Evolutionary conservation across 192 early-diverging fungal species (phyloP), one percentile per base, ranked within the genome.

Genomic region (Martensiomyces pterosporus): DNA sequence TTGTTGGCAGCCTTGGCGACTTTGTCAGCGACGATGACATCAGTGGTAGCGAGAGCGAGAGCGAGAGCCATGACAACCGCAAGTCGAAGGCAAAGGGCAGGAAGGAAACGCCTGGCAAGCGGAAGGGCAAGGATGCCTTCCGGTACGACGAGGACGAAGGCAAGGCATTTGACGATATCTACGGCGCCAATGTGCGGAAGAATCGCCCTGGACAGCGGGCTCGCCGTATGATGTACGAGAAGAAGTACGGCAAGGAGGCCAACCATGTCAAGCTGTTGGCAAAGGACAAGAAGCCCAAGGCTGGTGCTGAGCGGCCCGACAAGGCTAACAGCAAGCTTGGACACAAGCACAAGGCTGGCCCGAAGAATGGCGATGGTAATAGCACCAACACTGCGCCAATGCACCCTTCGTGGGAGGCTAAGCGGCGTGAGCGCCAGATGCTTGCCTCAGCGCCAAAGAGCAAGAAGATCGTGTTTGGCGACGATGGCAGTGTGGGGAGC

Each of bases 201-300:
- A 81, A 81, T 39, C 75, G 80, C 7, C 70, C 75, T 32, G 80
- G 80, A 6, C 80, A 81, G 57, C 59, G 72, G n/a, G 76, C 68
- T 33, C 60, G 77, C 33, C 64, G 71, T 21, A 39, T 44, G 27
- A 47, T 56, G 71, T 71, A 68, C 15, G 80, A 79, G 47, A 42
- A 61, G 17, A 62, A 64, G 45, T 81, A 60, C 41, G 80, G 80
- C 32, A 52, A 75, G 13, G 80, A 81, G 9, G 80, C 80, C 9
- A 81, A 81, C 57, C 80, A 81, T 24, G 47, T 81, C 29, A 79
- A 79, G 63, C 48, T 75, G 37, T 24, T 46, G 21, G 45, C 55
- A 34, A 79, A 79, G 53, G 71, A 79, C 27, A 69, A 69, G 44
- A 54, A 61, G 39, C 33, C 48, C 47, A 35, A 27, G n/a, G 1